These are phyloP conservation scores for Catharanthus roseus DNA, from an alignment of 257 asterid species.

Conservation along the genomic window DNA sequence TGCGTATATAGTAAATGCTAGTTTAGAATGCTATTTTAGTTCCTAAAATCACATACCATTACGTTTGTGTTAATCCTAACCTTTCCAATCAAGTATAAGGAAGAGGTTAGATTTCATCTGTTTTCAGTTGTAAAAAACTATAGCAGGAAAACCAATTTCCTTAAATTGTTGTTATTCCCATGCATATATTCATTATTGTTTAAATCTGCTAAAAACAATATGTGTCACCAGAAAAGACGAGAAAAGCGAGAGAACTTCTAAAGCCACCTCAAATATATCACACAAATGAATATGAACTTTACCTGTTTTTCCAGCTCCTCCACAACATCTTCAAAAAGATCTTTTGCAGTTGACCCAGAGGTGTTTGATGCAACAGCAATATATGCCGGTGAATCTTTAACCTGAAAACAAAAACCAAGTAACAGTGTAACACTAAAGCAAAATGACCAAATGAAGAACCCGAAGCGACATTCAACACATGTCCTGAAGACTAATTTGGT, in stretches of 20 bases:
- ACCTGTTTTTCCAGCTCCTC: slow-evolving; percentile 94
- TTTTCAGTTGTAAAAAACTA: background rate
- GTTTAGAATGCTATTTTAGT: background rate
- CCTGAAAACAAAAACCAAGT: slow-evolving; percentile 36
- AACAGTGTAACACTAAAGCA: too few relatives aligned
- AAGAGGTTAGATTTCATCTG: background rate
- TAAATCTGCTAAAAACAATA: background rate
- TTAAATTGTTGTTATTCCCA: background rate
- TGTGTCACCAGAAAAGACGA: background rate
- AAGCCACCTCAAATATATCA: background rate
- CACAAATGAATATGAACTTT: slow-evolving; percentile 5
- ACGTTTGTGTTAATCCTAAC: background rate
- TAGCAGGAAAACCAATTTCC: background rate
- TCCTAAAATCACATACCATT: background rate
- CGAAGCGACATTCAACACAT: background rate
- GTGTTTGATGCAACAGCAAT: slow-evolving; percentile 73
- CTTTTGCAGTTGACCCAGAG: slow-evolving; percentile 78
- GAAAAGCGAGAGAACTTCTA: background rate
- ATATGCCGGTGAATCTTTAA: slow-evolving; percentile 80
- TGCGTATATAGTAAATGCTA: background rate
- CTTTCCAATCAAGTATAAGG: background rate
- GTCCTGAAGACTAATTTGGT: background rate
- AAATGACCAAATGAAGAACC: background rate
- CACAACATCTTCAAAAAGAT: slow-evolving; percentile 71
- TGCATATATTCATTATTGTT: background rate